A percentile compares a stretch with the other conserved stretches of the same genome.
These are phyloP conservation scores for Osmanthus fragrans DNA, from an alignment of 257 asterid species.

Conservation along the genomic window DNA sequence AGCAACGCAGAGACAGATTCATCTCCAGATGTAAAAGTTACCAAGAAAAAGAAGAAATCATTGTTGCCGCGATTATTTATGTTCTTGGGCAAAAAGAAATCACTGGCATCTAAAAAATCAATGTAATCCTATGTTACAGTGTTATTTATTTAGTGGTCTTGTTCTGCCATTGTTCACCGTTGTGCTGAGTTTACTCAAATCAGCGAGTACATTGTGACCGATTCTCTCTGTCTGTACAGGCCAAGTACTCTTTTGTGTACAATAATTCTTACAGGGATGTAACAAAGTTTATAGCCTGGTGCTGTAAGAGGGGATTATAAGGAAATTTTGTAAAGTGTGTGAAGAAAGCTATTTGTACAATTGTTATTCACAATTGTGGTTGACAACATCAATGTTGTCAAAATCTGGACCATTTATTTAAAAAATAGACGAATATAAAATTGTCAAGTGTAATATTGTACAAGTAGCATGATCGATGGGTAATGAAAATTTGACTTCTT, in stretches of 20 bases:
- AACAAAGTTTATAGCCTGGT: background rate
- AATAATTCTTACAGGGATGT: background rate
- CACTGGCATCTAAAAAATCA: conserved; percentile 30
- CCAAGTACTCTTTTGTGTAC: background rate
- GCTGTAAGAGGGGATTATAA: background rate
- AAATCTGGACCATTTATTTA: too few species aligned
- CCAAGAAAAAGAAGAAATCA: conserved; percentile 65
- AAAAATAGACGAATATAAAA: too few species aligned
- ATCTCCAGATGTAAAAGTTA: conserved; percentile 38
- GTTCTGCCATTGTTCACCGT: background rate
- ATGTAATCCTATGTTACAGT: conserved; percentile 4
- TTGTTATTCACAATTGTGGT: too few species aligned
- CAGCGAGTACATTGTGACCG: too few species aligned
- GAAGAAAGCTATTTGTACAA: too few species aligned
- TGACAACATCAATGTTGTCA: too few species aligned
- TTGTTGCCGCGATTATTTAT: conserved; percentile 44
- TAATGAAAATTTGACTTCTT: background rate
- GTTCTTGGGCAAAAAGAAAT: conserved; percentile 48
- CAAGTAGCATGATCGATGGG: too few species aligned
- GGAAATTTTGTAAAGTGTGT: background rate
- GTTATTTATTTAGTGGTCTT: background rate
- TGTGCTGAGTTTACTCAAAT: background rate
- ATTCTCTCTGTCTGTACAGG: too few species aligned
- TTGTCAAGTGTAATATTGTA: too few species aligned
- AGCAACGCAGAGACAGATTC: conserved; percentile 59